Percentiles rank a stretch among this genome's conserved stretches.
These are phyloP conservation scores for Thyridium curvatum DNA, from an alignment of 2,329 filamentous ascomycete species.

Conservation along the genomic window DNA sequence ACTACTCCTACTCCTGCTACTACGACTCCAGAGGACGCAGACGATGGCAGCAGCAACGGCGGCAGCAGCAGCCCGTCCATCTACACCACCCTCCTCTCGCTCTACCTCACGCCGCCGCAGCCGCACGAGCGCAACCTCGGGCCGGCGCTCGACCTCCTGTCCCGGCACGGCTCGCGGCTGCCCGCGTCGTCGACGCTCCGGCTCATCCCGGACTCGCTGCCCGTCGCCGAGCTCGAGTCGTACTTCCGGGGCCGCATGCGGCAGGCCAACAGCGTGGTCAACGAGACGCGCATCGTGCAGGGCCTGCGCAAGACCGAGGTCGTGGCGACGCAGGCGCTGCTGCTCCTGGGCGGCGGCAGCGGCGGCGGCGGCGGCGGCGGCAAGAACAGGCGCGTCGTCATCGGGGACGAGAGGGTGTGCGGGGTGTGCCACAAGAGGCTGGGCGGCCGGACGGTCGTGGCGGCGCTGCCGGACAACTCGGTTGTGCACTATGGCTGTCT, in stretches of 20 bases:
- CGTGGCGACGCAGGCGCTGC: constrained; percentile 65
- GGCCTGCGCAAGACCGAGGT: constrained; percentile 73
- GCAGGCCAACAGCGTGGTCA: constrained; percentile 73
- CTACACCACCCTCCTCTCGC: constrained; percentile 82
- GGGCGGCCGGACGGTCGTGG: constrained; percentile 85
- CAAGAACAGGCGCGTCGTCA: constrained; percentile 62
- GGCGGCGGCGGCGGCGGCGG: constrained; percentile 39
- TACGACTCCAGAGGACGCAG: constrained; percentile 24
- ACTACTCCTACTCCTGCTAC: constrained; percentile 13
- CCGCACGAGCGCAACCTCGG: constrained; percentile 66
- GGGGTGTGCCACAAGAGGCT: constrained; percentile 90
- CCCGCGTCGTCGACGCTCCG: constrained; percentile 81
- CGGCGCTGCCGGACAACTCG: constrained; percentile 77
- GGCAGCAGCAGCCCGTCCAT: constrained; percentile 60
- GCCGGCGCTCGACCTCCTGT: constrained; percentile 82
- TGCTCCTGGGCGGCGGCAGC: constrained; percentile 61
- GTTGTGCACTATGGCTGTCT: constrained; percentile 81
- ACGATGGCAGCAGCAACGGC: constrained; percentile 39
- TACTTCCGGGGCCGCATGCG: constrained; percentile 93
- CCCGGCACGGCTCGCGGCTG: constrained; percentile 84
- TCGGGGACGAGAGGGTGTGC: constrained; percentile 85
- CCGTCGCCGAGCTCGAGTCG: constrained; percentile 72
- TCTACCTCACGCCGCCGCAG: constrained; percentile 78
- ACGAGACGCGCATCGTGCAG: constrained; percentile 71
- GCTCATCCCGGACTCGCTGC: constrained; percentile 75